phyloP scores from a whole-genome alignment of 2,329 filamentous ascomycete species.

The Fusarium beomiforme region DNA sequence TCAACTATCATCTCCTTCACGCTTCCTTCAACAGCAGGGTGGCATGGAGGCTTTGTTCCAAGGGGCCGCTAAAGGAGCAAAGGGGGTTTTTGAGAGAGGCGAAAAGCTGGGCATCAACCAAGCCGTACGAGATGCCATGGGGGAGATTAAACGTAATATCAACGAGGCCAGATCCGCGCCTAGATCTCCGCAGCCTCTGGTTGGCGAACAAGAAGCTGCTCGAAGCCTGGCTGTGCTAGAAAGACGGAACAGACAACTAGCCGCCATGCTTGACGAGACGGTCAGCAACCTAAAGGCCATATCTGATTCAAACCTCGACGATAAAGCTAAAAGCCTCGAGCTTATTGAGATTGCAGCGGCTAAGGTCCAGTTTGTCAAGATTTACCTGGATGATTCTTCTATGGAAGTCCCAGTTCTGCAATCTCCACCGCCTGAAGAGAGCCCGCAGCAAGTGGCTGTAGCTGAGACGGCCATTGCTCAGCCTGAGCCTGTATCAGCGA shows the following conservation, averaged over 20 bases:
- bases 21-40: constrained; percentile 66
- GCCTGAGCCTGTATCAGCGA: constrained; percentile 20
- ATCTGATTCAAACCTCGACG: constrained; percentile 60
- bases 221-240: constrained; percentile 64
- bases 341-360: constrained; percentile 67
- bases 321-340: constrained; percentile 61
- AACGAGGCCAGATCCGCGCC: constrained; percentile 64
- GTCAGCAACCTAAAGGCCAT: constrained; percentile 70
- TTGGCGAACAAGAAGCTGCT: constrained; percentile 48
- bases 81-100: constrained; percentile 75
- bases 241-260: constrained; percentile 72
- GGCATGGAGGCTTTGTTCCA: constrained; percentile 78
- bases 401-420: constrained; percentile 57
- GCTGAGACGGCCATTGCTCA: constrained; percentile 19
- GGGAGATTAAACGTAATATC: constrained; percentile 81
- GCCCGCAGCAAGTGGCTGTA: constrained; percentile 13
- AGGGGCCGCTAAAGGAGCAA: constrained; percentile 80
- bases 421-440: constrained; percentile 27
- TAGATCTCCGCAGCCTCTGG: constrained; percentile 49
- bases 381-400: constrained; percentile 67
- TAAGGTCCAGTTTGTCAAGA: constrained; percentile 73
- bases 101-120: constrained; percentile 84
- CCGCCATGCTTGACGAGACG: constrained; percentile 73
- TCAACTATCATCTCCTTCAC: constrained; percentile 58
- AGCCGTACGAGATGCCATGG: constrained; percentile 81